Evolutionary conservation across 208 protist species (phyloP), one percentile per base, ranked within the genome.

Genomic region (Leishmania tarentolae): DNA sequence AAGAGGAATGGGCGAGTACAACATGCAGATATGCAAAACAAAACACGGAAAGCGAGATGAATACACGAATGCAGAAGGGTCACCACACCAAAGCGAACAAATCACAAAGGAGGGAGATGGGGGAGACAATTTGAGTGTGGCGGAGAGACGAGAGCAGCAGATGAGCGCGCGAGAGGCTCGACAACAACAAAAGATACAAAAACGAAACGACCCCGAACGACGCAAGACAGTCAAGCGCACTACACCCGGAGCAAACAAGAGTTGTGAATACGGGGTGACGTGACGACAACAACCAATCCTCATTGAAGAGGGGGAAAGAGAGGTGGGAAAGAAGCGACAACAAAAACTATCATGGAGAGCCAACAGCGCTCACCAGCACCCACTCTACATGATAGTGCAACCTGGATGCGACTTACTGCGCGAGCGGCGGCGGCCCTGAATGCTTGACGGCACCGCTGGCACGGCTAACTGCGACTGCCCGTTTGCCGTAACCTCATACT

Each of bases 11-110:
- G 53, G 70, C 19, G 76, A 53, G n/a, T 78, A 82, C 53, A 53
- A 75, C 28, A 84, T n/a, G 80, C n/a, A 81, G 17, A 80, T 8
- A 35, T n/a, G 83, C 68, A 0, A 79, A 78, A 75, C n/a, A 42
- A 89, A 35, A 81, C 31, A 80, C 44, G 57, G 6, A 13, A 52
- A 80, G 35, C 56, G 19, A 47, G 56, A 76, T 50, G 82, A 75
- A 83, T 79, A 74, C 70, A 37, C 21, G 21, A 21, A 37, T 79
- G 74, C 8, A 52, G 68, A n/a, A 21, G 28, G 6, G n/a, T n/a
- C 7, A 37, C 6, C 5, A 28, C 59, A 66, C 5, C 59, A 66
- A 11, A 0, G 42, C 11, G 15, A 40, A 17, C 24, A 68, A 68
- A 40, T n/a, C n/a, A 31, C 5, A 2, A 68, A 19, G 17, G 0